phyloP scores from a whole-genome alignment of 805 yeast genomes.

The Alloascoidea hylecoeti region DNA sequence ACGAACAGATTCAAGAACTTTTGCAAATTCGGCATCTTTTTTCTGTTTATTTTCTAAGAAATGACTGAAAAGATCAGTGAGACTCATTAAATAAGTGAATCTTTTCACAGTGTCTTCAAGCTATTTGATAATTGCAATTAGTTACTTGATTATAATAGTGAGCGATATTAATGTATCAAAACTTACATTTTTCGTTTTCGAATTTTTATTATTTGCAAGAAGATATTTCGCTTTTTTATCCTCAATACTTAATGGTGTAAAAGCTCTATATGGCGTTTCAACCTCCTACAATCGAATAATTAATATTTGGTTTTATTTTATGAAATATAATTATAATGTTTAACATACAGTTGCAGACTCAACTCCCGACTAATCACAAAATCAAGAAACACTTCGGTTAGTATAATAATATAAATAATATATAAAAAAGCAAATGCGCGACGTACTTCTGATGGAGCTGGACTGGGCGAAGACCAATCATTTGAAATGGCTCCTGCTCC shows the following conservation, averaged over 20 bases:
- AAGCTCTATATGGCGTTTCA: conserved; percentile 2
- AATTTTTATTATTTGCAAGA: conserved; percentile 7
- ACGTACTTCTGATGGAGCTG: conserved; percentile 1
- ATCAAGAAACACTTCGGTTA: no score
- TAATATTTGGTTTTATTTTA: no score
- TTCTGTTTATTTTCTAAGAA: conserved; percentile 74
- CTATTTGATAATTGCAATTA: conserved; percentile 6
- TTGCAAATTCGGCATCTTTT: conserved; percentile 50
- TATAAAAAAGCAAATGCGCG: no score
- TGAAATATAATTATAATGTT: no score
- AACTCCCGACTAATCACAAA: not conserved
- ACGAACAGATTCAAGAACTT: conserved; percentile 17
- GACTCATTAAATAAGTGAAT: conserved; percentile 64
- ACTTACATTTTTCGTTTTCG: conserved; percentile 11
- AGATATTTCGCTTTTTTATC: conserved; percentile 2
- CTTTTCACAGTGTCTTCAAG: conserved; percentile 61
- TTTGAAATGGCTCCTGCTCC: not conserved
- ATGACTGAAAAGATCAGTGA: conserved; percentile 79
- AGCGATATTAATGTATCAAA: conserved; percentile 2
- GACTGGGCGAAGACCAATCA: conserved; percentile 1
- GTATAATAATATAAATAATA: no score
- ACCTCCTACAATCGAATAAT: conserved; percentile 3
- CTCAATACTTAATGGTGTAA: conserved; percentile 3
- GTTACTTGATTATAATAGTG: not conserved
- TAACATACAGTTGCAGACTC: not conserved